Evolutionary conservation across 1,284 basidiomycete species (phyloP), one percentile per base, ranked within the genome.

Genomic region (Fomitopsis schrenkii): DNA sequence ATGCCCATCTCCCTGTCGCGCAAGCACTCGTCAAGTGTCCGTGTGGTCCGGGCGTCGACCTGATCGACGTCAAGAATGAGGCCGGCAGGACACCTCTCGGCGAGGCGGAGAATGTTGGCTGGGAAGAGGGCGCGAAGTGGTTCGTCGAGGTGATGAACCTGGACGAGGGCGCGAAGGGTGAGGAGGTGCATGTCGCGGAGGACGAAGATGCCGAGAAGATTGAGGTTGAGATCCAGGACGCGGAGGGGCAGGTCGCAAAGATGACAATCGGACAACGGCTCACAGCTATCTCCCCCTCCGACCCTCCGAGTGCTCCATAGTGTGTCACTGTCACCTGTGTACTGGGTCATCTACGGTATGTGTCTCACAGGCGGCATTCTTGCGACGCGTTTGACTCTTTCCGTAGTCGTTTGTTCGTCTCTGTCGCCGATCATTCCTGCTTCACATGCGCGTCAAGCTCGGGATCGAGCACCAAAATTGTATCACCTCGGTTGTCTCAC

Each of bases 81-180:
- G 85, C 84, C 0, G 91, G 91, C 0, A 79, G 82, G 53, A 86
- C 90, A 28, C 84, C 91, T 10, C 79, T 93, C 0, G 88, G 81
- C 17, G 91, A 93, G 70, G 91, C 91, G 0, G 91, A 93, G 73
- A 76, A 84, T 46, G 82, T 81, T 0, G 88, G 85, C 2, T 91
- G 89, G 88, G 85, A 91, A 28, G 91, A 93, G 63, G 91, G 91
- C 19, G 90, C 91, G 15, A 80, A 80, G 64, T 93, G 88, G 88
- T 78, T 93, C 57, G 88, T 91, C 0, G 79, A 84, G 68, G 80
- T 87, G 71, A 93, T 94, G 90, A 83, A 83, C 59, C 75, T 93
- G 0, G 86, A 86, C 17, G 74, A 78, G 2, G 79, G 68, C 26
- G 76, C 65, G n/a, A 76, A 74, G 44, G 80, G 76, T n/a, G 77